phyloP scores from a whole-genome alignment of 148 eudicot genomes.

The Vaccinium myrtillus region DNA sequence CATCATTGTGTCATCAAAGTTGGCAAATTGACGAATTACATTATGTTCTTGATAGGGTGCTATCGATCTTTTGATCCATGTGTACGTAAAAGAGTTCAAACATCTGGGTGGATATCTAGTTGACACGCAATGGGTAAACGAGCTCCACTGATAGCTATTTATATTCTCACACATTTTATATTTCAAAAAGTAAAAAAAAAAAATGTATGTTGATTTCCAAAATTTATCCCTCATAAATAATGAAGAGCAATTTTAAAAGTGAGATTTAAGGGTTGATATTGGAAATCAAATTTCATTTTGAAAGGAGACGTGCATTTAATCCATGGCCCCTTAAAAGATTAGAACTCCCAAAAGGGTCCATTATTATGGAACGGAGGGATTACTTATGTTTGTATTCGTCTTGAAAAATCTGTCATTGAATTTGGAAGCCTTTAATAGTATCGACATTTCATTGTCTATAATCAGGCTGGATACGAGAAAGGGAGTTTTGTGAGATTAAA shows the following conservation, averaged over 20 bases:
- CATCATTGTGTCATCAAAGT: background rate
- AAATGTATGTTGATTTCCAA: too few species aligned
- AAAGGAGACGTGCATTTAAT: too few species aligned
- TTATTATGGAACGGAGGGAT: too few species aligned
- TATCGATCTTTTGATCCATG: constrained; percentile 38
- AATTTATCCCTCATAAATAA: too few species aligned
- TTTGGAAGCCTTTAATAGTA: background rate
- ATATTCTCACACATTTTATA: too few species aligned
- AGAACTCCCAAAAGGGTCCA: too few species aligned
- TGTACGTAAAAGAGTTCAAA: constrained; percentile 39
- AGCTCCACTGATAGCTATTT: too few species aligned
- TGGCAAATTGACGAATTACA: background rate
- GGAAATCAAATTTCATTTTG: too few species aligned
- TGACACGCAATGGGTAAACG: constrained; percentile 37
- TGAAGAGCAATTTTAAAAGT: too few species aligned
- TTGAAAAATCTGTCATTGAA: background rate
- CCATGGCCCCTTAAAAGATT: too few species aligned
- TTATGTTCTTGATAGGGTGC: constrained; percentile 31
- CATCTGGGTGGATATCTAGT: constrained; percentile 45
- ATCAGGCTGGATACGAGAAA: constrained; percentile 39
- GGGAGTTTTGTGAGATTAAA: constrained; percentile 33
- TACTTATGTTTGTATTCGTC: background rate
- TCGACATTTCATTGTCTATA: background rate
- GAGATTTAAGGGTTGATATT: too few species aligned
- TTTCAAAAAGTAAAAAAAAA: too few species aligned